Percentiles rank a stretch among this genome's conserved stretches.
Conservation (phyloP, 1,284 basidiomycete species). For the Puccinia coronata region DNA sequence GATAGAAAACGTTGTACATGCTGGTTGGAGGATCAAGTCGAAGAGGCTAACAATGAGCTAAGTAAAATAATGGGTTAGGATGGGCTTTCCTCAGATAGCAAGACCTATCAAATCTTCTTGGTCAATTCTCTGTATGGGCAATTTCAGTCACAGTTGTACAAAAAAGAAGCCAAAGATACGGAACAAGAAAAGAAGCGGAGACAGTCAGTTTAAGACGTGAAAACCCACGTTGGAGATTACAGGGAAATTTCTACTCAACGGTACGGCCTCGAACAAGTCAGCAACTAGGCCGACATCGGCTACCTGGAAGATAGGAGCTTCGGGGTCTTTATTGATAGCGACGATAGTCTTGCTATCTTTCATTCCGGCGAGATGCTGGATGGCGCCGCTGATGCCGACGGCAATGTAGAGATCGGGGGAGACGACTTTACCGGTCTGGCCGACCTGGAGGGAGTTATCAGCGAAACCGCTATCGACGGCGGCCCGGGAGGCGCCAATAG, state of each 20-base stretch:
- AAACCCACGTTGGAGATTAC: background rate
- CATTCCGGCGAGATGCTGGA: constrained; percentile 99
- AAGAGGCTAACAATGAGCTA: too few relatives aligned
- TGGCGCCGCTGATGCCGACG: constrained; percentile 94
- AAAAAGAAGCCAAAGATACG: background rate
- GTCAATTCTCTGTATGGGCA: background rate
- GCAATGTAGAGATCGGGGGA: constrained; percentile 93
- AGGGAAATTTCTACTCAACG: constrained; percentile 49
- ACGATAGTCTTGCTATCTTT: constrained; percentile 99
- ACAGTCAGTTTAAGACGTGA: background rate
- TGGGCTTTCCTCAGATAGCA: too few relatives aligned
- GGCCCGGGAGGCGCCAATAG: constrained; percentile 93
- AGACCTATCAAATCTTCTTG: too few relatives aligned
- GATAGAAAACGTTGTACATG: too few relatives aligned
- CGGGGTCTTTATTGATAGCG: constrained; percentile 97
- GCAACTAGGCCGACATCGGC: constrained; percentile 92
- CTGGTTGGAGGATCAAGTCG: too few relatives aligned
- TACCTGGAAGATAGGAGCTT: constrained; percentile 98
- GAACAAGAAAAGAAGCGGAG: background rate
- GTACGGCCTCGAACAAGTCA: constrained; percentile 59
- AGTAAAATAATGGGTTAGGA: too few relatives aligned
- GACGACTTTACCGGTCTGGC: constrained; percentile 88
- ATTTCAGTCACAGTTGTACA: background rate
- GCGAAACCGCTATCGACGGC: constrained; percentile 98
- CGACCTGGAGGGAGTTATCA: constrained; percentile 97